These are phyloP conservation scores for Centaurea solstitialis DNA, from an alignment of 129 eudicot species.

Conservation along the genomic window DNA sequence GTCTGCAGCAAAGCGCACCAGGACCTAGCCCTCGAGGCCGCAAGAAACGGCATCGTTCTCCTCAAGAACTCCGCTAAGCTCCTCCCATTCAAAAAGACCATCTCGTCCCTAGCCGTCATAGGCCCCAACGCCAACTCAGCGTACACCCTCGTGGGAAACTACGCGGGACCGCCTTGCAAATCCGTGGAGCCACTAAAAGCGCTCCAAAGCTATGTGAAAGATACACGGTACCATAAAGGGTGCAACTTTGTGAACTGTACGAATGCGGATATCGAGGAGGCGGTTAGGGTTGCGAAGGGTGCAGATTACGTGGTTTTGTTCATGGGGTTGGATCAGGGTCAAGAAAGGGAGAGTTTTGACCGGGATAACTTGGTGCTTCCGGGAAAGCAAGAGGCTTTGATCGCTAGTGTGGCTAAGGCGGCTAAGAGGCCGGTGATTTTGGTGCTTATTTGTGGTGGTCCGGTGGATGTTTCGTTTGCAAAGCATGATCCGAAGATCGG, in stretches of 20 bases:
- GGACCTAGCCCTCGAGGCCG: conserved; percentile 86
- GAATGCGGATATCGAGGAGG: conserved; percentile 39
- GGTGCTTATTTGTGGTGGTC: conserved; percentile 91
- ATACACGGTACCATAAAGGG: conserved; percentile 46
- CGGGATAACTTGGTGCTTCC: conserved; percentile 72
- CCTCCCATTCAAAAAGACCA: conserved; percentile 72
- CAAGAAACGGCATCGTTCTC: conserved; percentile 81
- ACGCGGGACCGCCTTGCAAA: conserved; percentile 90
- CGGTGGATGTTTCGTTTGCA: conserved; percentile 83
- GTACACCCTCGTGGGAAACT: conserved; percentile 72
- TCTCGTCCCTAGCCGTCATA: conserved; percentile 68
- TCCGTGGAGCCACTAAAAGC: conserved; percentile 58
- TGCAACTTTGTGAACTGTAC: conserved; percentile 71
- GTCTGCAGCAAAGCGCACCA: conserved; percentile 77
- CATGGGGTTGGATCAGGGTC: conserved; percentile 91
- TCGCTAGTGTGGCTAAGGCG: conserved; percentile 62
- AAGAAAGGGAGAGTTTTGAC: conserved; percentile 78
- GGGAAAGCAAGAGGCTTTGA: conserved; percentile 65
- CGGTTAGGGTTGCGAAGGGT: conserved; percentile 48
- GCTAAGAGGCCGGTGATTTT: conserved; percentile 72
- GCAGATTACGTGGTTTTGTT: conserved; percentile 81
- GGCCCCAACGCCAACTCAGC: conserved; percentile 85
- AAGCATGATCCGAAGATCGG: conserved; percentile 79
- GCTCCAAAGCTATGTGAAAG: conserved; percentile 42
- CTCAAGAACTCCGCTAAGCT: conserved; percentile 72